Conservation (phyloP, 106 monocot species). For the Platanthera guangdongensis region DNA sequence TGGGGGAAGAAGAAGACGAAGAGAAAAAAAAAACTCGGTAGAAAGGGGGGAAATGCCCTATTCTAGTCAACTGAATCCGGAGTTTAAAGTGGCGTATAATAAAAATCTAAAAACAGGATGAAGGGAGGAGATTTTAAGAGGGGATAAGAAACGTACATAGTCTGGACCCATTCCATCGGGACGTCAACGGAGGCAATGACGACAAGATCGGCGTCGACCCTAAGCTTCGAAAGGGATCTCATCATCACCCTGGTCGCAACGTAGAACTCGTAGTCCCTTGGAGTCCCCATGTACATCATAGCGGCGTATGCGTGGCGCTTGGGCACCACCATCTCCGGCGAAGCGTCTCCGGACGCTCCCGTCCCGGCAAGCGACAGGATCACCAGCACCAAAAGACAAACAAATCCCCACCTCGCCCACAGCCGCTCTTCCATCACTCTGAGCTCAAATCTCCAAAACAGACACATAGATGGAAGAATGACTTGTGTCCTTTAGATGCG, state of each 20-base stretch:
- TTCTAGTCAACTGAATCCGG: not conserved
- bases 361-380: not conserved
- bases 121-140: not conserved
- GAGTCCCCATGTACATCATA: conserved; percentile 37
- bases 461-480: not conserved
- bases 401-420: not conserved
- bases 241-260: conserved; percentile 23
- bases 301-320: conserved; percentile 16
- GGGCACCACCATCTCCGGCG: not conserved
- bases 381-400: not conserved
- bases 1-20: no score
- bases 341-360: not conserved
- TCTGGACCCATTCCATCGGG: conserved; percentile 13
- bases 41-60: not conserved
- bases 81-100: not conserved
- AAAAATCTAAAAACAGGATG: not conserved
- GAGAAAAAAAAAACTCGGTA: no score
- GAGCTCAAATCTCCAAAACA: not conserved
- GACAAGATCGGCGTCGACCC: conserved; percentile 23
- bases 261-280: conserved; percentile 28
- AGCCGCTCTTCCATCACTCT: not conserved
- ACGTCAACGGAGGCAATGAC: conserved; percentile 29
- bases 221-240: conserved; percentile 16
- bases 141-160: conserved; percentile 11
- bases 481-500: not conserved